phyloP scores from a whole-genome alignment of 148 eudicot species.

The Rhododendron kiyosumense region DNA sequence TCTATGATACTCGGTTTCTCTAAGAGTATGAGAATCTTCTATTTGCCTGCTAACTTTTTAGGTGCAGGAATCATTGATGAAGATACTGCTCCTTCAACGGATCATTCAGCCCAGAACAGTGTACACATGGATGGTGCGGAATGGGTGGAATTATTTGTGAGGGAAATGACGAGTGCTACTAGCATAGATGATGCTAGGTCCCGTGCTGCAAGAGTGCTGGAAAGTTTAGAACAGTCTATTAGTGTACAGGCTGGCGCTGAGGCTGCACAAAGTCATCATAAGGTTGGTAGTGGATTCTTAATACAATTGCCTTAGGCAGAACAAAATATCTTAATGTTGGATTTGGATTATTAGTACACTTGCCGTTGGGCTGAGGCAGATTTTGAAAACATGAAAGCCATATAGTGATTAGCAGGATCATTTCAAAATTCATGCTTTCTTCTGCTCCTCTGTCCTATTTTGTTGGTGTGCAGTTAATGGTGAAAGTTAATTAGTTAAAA shows the following conservation, averaged over 20 bases:
- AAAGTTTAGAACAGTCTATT: slow-evolving; percentile 63
- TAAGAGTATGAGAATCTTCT: not conserved
- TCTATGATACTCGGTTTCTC: not conserved
- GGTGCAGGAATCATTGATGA: slow-evolving; percentile 29
- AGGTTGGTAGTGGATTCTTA: slow-evolving; percentile 29
- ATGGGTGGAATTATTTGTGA: slow-evolving; percentile 78
- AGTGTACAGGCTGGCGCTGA: slow-evolving; percentile 32
- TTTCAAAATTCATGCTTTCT: not conserved
- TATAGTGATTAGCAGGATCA: not conserved
- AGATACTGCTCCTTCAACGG: slow-evolving; percentile 27
- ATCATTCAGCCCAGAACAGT: slow-evolving; percentile 22
- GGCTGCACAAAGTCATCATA: slow-evolving; percentile 39
- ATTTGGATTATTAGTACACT: not conserved
- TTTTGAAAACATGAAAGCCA: not conserved
- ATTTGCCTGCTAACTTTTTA: slow-evolving; percentile 8
- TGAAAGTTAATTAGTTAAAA: not conserved
- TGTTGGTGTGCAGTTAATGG: not conserved
- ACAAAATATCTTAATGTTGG: not conserved
- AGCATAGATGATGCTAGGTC: slow-evolving; percentile 66
- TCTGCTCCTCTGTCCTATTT: not conserved
- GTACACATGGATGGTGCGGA: slow-evolving; percentile 56
- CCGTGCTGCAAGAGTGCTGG: slow-evolving; percentile 61
- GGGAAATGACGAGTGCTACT: slow-evolving; percentile 64
- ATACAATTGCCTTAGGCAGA: not conserved
- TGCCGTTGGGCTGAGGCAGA: not conserved